phyloP scores from a whole-genome alignment of 2,329 filamentous ascomycete genomes.

The Botrytis byssoidea region DNA sequence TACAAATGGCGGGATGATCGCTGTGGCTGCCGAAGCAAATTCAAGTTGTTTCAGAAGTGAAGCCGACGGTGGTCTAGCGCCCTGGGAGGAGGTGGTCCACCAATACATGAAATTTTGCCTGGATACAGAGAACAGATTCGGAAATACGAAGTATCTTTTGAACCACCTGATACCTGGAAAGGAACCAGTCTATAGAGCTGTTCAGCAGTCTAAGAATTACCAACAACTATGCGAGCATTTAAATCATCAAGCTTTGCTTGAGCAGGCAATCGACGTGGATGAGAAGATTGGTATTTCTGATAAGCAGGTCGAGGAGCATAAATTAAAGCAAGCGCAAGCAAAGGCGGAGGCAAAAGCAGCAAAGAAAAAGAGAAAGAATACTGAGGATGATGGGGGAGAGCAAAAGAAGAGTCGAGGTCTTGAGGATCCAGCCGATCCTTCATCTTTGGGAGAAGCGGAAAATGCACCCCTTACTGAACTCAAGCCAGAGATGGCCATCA shows the following conservation, averaged over 20 bases:
- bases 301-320: constrained; percentile 23
- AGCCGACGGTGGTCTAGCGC: constrained; percentile 65
- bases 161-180: constrained; percentile 85
- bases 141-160: constrained; percentile 91
- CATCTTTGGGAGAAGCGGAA: neutral
- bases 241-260: constrained; percentile 60
- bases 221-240: constrained; percentile 64
- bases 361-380: constrained; percentile 18
- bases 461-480: neutral
- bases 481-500: constrained; percentile 8
- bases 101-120: constrained; percentile 72
- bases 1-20: constrained; percentile 97
- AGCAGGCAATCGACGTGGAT: constrained; percentile 65
- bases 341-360: constrained; percentile 25
- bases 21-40: constrained; percentile 87
- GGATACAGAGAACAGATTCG: constrained; percentile 79
- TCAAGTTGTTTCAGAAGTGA: constrained; percentile 77
- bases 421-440: neutral
- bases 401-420: constrained; percentile 17
- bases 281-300: constrained; percentile 32
- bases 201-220: constrained; percentile 70
- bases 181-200: constrained; percentile 56
- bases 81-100: constrained; percentile 75
- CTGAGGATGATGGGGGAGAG: neutral
- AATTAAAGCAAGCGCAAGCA: constrained; percentile 15